phyloP scores from a whole-genome alignment of 1,284 basidiomycete species.

The Sporisorium exsertum region DNA sequence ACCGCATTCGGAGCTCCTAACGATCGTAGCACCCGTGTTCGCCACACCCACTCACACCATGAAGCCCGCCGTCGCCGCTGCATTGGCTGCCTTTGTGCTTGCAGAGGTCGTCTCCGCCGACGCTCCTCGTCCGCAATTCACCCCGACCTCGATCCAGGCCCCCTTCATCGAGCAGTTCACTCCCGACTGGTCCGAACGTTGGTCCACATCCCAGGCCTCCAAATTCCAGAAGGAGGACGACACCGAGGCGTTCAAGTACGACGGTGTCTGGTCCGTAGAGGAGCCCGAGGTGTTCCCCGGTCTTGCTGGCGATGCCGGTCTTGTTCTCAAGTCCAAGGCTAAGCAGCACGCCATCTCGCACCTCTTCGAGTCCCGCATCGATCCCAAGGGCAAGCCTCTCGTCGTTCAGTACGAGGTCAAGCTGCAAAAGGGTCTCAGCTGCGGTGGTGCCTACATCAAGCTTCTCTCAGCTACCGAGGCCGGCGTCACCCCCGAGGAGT shows the following conservation, averaged over 20 bases:
- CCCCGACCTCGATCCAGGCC: slow-evolving; percentile 87
- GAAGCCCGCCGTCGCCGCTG: slow-evolving; percentile 46
- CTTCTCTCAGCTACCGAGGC: slow-evolving; percentile 76
- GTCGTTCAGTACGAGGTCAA: slow-evolving; percentile 97
- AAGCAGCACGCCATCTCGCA: slow-evolving; percentile 98
- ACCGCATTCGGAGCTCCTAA: background rate
- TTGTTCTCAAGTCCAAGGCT: slow-evolving; percentile 79
- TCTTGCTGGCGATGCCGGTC: slow-evolving; percentile 69
- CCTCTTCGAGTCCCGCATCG: slow-evolving; percentile 81
- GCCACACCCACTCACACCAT: slow-evolving; percentile 14
- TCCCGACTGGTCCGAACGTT: slow-evolving; percentile 87
- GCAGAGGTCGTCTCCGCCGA: slow-evolving; percentile 43
- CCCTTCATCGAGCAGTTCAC: slow-evolving; percentile 98
- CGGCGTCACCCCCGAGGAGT: slow-evolving; percentile 65
- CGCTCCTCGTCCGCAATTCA: slow-evolving; percentile 45
- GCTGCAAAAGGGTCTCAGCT: slow-evolving; percentile 98
- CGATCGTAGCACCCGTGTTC: background rate
- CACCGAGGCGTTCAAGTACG: slow-evolving; percentile 81
- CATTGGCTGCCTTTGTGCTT: slow-evolving; percentile 44
- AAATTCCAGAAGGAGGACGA: slow-evolving; percentile 74
- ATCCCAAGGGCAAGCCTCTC: slow-evolving; percentile 87
- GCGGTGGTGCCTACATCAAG: slow-evolving; percentile 99
- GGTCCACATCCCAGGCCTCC: slow-evolving; percentile 95
- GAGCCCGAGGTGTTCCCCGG: slow-evolving; percentile 80
- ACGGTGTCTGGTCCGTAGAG: slow-evolving; percentile 97